Evolutionary conservation across 2,329 filamentous ascomycete species (phyloP).

Genomic region (Colletotrichum chrysophilum): DNA sequence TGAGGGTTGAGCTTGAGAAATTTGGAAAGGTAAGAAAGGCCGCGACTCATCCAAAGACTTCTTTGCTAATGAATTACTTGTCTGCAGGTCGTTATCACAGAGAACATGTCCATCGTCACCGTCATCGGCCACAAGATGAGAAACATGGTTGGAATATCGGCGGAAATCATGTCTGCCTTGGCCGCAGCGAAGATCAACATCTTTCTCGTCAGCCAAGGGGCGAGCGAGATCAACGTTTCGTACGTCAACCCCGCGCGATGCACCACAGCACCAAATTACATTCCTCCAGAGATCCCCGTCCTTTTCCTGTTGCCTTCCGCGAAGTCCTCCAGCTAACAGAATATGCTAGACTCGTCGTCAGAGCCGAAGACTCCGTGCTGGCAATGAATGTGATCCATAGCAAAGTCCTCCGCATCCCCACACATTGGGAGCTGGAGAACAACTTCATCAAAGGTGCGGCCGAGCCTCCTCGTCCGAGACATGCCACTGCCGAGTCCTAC

Average conservation of each 20-base stretch:
- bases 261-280: neutral
- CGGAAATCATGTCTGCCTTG: slow-evolving; percentile 9
- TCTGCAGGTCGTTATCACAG: slow-evolving; percentile 28
- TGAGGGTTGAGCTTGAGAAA: slow-evolving; percentile 74
- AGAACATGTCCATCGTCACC: slow-evolving; percentile 93
- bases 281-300: neutral
- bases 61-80: neutral
- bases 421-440: slow-evolving; percentile 15
- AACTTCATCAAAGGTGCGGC: slow-evolving; percentile 20
- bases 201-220: slow-evolving; percentile 59
- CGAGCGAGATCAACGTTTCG: slow-evolving; percentile 98
- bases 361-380: slow-evolving; percentile 85
- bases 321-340: neutral
- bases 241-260: slow-evolving; percentile 52
- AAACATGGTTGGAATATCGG: slow-evolving; percentile 85
- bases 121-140: slow-evolving; percentile 96
- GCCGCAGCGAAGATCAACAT: slow-evolving; percentile 19
- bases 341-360: slow-evolving; percentile 70
- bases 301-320: fast-evolving
- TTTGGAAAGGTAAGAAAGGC: slow-evolving; percentile 86
- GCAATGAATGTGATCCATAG: slow-evolving; percentile 97
- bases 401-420: slow-evolving; percentile 45
- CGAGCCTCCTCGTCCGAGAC: neutral
- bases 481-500: neutral
- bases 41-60: neutral